Evolutionary conservation across 768 basidiomycete species (phyloP), one percentile per base, ranked within the genome.

Genomic region (Termitomyces sp.): DNA sequence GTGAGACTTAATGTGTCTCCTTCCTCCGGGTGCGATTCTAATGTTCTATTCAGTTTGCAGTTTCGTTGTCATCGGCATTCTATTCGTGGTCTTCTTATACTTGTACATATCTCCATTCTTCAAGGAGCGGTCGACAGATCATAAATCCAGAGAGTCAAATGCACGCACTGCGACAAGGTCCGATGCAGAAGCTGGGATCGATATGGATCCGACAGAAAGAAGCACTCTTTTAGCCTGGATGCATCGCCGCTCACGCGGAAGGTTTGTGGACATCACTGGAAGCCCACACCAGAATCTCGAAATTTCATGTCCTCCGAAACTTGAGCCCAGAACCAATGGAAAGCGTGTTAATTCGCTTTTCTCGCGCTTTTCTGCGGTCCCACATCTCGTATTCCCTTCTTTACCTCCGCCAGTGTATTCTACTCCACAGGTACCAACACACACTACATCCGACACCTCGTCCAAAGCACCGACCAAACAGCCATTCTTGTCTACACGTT

Each of bases 221-320:
- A 57, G 23, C 0, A 53, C 38, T 28, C 67, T 70, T 6, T 40
- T 67, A 35, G 61, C 60, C 6, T 70, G 68, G 68, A 60, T 70
- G 41, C 65, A 67, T 38, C 62, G 66, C 40, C 62, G 66, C 31
- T 70, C 68, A 14, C 66, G 68, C 42, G 68, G 67, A 1, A 64
- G 67, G 15, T 70, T 70, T 51, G 57, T 57, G 6, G 60, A 60
- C 28, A 61, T 63, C 12, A 33, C 60, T 50, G 17, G 19, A 49
- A 38, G 19, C 31, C 8, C 40, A 3, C 38, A 3, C 14, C 21
- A 26, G 30, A 41, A 5, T 40, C 49, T 11, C 14, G 21, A 4
- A 15, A 28, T 42, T 17, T 38, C 44, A 26, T 5, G 12, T 10
- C 33, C 33, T 26, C 33, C 53, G 14, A 26, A 46, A 43, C 53